Evolutionary conservation across 2,329 filamentous ascomycete genomes (phyloP), one percentile per base, ranked within the genome.

Genomic region (Knufia fluminis): DNA sequence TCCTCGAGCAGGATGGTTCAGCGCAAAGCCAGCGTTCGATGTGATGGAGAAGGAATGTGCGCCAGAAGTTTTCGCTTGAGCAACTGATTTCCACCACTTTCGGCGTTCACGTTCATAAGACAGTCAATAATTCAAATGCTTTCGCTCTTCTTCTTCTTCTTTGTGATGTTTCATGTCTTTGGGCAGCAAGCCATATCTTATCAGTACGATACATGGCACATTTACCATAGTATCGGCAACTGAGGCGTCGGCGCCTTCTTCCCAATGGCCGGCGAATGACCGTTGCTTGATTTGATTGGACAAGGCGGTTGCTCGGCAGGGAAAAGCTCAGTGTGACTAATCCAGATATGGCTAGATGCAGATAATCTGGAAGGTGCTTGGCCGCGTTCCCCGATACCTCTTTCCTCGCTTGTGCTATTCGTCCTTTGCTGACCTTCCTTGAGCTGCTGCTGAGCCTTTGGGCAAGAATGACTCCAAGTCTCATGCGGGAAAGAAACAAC

Each of bases 11-110:
- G 84, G 83, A 0, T 86, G 77, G 72, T 88, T 88, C 61, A 80
- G 75, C 58, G 83, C 80, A 3, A 82, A 81, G 68, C 83, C 84
- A 12, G 57, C 82, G 53, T 88, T 87, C 66, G 82, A 86, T 67
- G 66, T 86, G 32, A 77, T 84, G 52, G 76, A 82, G 59, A 74
- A 74, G 61, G 78, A 82, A 66, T 78, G 75, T 1, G 68, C 68
- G 4, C 33, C 33, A 3, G 45, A 48, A 40, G 45, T 48, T n/a
- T 48, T 40, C 28, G 35, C 12, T 33, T 45, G 26, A 35, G 4
- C 6, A 16, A 28, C 22, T 28, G 4, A 4, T 4, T 41, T n/a
- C n/a, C 16, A 16, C 7, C n/a, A 17, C 4, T 36, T 36, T 36
- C 33, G 33, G 9, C 33, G 33, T 36, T 17, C 6, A 19, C 17